Conservation (phyloP, 2,329 filamentous ascomycete genomes). For the Lanzia echinophila region DNA sequence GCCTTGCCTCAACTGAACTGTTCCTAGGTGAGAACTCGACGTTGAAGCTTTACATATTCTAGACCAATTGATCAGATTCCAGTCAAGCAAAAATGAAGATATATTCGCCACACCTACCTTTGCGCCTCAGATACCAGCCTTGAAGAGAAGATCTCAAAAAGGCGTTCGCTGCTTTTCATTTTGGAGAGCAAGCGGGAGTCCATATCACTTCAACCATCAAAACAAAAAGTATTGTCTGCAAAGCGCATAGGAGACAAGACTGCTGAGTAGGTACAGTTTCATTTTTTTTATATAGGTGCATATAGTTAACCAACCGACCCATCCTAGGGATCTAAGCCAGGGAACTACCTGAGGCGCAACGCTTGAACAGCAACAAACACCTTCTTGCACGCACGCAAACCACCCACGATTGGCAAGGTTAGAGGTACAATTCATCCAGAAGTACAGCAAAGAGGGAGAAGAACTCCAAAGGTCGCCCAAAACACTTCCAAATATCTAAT, state of each 20-base stretch:
- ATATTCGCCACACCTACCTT: too few relatives aligned
- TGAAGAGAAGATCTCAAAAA: too few relatives aligned
- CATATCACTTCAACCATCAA: too few relatives aligned
- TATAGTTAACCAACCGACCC: constrained; percentile 2
- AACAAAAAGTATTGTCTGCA: neutral
- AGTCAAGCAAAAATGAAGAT: too few relatives aligned
- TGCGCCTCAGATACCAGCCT: too few relatives aligned
- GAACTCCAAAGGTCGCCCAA: neutral
- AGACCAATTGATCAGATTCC: too few relatives aligned
- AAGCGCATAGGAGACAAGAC: neutral
- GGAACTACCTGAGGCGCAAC: constrained; percentile 5
- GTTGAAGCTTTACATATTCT: too few relatives aligned
- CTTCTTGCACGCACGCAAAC: neutral
- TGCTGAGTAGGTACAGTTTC: neutral
- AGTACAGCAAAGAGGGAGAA: constrained; percentile 1
- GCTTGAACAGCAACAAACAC: constrained; percentile 9
- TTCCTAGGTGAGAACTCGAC: too few relatives aligned
- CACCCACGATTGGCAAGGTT: constrained; percentile 2
- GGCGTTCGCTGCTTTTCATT: too few relatives aligned
- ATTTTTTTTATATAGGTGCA: constrained; percentile 1
- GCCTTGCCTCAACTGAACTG: too few relatives aligned
- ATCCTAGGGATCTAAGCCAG: constrained; percentile 7
- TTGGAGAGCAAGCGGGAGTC: too few relatives aligned
- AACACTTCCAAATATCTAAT: constrained; percentile 7
- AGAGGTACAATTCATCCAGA: constrained; percentile 4